Conservation (phyloP, 805 yeast species). For the Myxozyma sirexii region DNA sequence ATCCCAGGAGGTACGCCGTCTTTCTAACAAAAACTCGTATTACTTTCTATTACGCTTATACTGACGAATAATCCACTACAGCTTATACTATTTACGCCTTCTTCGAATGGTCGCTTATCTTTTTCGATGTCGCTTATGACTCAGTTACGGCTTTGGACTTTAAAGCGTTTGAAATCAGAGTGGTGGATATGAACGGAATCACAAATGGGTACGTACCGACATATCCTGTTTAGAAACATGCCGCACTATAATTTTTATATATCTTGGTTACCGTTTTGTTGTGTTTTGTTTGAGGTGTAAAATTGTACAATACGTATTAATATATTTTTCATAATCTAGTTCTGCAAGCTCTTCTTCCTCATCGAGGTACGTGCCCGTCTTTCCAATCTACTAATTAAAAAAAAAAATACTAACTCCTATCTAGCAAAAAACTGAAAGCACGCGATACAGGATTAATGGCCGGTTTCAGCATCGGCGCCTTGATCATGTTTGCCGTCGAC, state of each 20-base stretch:
- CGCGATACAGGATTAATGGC: conserved; percentile 19
- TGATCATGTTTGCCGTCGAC: conserved; percentile 40
- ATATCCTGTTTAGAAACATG: conserved; percentile 20
- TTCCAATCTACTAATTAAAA: no score
- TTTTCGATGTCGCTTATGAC: conserved; percentile 84
- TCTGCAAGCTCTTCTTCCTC: conserved; percentile 5
- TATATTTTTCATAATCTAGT: conserved; percentile 8
- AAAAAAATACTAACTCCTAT: no score
- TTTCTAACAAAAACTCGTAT: neutral
- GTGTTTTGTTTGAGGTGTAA: neutral
- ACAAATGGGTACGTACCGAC: conserved; percentile 35
- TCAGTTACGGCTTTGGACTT: conserved; percentile 77
- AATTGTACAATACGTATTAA: conserved; percentile 9
- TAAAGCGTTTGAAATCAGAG: conserved; percentile 54
- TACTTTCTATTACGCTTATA: neutral
- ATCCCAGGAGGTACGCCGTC: conserved; percentile 62
- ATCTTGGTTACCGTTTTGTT: neutral
- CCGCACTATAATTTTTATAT: neutral
- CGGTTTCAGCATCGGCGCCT: conserved; percentile 31
- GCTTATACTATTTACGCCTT: conserved; percentile 94
- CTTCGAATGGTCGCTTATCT: conserved; percentile 88
- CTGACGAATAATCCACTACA: neutral
- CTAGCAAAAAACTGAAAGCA: neutral
- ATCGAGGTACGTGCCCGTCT: conserved; percentile 8
- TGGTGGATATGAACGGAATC: conserved; percentile 41